Percentiles rank a stretch among this genome's conserved stretches.
Evolutionary conservation across 257 asterid species (phyloP).

Genomic region (Jacaranda mimosifolia): DNA sequence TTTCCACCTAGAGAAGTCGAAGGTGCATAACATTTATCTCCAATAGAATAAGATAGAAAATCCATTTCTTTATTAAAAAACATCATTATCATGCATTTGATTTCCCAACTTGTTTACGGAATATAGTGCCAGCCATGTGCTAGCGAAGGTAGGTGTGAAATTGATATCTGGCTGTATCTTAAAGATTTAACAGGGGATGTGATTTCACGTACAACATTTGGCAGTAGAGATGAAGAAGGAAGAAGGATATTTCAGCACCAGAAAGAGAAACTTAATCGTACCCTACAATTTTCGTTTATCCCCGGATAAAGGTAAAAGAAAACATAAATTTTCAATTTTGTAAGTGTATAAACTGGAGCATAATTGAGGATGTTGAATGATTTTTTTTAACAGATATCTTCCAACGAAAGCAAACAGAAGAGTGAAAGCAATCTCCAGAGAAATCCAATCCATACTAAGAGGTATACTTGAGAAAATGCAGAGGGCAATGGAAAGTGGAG

Average conservation of each 20-base stretch:
- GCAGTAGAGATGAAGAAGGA: constrained; percentile 41
- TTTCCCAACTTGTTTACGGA: too few relatives aligned
- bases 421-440: neutral
- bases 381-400: constrained; percentile 25
- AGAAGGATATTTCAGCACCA: constrained; percentile 39
- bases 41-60: too few relatives aligned
- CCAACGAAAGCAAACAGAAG: constrained; percentile 32
- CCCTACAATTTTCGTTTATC: constrained; percentile 2
- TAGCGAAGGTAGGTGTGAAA: neutral
- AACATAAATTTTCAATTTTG: neutral
- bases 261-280: constrained; percentile 20
- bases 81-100: too few relatives aligned
- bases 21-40: too few relatives aligned
- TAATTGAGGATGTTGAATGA: neutral
- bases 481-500: constrained; percentile 33
- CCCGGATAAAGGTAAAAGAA: constrained; percentile 53
- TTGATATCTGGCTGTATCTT: constrained; percentile 42
- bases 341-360: too few relatives aligned
- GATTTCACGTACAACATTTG: constrained; percentile 43
- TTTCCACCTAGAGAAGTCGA: constrained; percentile 41
- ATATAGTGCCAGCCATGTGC: constrained; percentile 22
- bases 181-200: constrained; percentile 35
- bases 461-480: constrained; percentile 25
- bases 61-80: too few relatives aligned
- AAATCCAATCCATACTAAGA: constrained; percentile 2